Evolutionary conservation across 2,329 filamentous ascomycete genomes (phyloP), one percentile per base, ranked within the genome.

Genomic region (Phialophora verrucosa): DNA sequence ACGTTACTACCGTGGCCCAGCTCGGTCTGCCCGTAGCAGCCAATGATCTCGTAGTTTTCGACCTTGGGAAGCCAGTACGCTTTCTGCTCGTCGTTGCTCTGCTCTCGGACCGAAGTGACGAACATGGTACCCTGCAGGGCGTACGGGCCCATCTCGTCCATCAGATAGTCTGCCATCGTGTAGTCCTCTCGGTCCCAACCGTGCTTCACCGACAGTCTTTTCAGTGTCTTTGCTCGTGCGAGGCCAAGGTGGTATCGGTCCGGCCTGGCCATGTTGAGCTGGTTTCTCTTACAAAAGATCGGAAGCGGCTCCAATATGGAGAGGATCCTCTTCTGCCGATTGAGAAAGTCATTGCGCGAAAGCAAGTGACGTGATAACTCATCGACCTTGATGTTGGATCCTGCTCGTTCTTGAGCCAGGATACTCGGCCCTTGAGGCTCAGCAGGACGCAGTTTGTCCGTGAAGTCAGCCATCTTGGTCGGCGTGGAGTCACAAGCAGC

Each of bases 1-100:
- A 85, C 82, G 67, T 85, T 85, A 62, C 82, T 84, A 0, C 83
- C 83, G 67, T 85, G 83, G 0, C 83, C 83, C 1, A 84, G 76
- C 69, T 85, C 83, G 1, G 81, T 83, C 72, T 84, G 83, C 10
- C 81, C 82, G 72, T 84, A 84, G 59, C 79, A 82, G 12, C 83
- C 83, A 63, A 84, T 81, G 31, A 83, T 83, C 64, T 83, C 78
- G 78, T 79, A 83, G 17, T 75, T 76, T 54, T 83, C 78, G 60
- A 84, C 82, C 68, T 78, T 78, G 0, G 83, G 82, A 73, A 83
- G 73, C 83, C 83, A 85, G 69, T 82, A 78, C 32, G 77, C 76
- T 44, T 78, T 77, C 66, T 85, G 83, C 68, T 79, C 77, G 25
- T 82, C 78, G 62, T 76, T 81, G 7, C 75, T 82, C 70, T 85